Conservation (phyloP, 73 alveolate genomes). For the Symbiodinium pilosum region DNA sequence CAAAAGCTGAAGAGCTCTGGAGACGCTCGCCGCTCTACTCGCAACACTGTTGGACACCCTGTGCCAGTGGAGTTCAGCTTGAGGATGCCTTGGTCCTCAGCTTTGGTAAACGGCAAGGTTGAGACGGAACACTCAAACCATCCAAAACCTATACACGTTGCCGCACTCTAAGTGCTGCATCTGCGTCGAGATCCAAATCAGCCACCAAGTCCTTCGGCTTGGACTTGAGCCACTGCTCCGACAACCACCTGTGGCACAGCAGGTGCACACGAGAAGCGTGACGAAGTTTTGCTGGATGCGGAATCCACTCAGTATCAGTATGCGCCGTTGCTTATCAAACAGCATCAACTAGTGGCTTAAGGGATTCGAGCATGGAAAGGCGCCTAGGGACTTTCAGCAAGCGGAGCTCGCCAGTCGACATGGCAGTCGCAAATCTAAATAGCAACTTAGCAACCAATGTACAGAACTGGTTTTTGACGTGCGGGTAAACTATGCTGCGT, state of each 20-base stretch:
- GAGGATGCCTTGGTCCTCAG: background rate
- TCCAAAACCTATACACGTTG: too few species aligned
- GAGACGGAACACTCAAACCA: background rate
- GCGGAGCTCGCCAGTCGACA: background rate
- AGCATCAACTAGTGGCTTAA: too few species aligned
- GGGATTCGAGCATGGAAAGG: too few species aligned
- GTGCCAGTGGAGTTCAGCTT: background rate
- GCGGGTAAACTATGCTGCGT: too few species aligned
- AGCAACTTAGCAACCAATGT: too few species aligned
- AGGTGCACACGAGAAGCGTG: background rate
- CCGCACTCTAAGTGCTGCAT: background rate
- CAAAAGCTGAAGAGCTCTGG: constrained; percentile 11
- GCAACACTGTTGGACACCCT: background rate
- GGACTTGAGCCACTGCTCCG: background rate
- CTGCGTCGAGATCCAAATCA: background rate
- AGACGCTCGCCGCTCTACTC: constrained; percentile 1
- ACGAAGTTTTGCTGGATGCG: too few species aligned
- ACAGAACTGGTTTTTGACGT: too few species aligned
- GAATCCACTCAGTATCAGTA: too few species aligned
- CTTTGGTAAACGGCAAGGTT: background rate
- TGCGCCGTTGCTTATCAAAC: too few species aligned
- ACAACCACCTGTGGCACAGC: background rate
- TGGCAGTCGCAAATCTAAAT: too few species aligned
- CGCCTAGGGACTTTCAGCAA: constrained; percentile 4
- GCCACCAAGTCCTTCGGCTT: background rate